phyloP scores from a whole-genome alignment of 345 rosid species.

The Atalantia buxifolia region DNA sequence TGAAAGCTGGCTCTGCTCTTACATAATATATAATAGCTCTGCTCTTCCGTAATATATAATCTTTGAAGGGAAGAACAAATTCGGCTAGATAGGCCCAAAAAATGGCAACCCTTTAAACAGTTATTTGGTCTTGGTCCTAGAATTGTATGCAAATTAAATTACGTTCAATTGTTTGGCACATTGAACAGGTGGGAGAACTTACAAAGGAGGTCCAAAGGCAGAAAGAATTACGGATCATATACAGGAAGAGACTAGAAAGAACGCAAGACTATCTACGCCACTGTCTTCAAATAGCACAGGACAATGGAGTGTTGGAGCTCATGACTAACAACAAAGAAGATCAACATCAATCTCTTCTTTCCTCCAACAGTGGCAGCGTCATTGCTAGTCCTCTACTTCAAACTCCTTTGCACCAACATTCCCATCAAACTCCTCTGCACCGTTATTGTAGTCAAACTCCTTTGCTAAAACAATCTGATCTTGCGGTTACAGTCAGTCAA shows the following conservation, averaged over 20 bases:
- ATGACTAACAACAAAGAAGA: constrained; percentile 25
- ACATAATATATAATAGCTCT: no score
- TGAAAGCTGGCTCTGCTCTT: no score
- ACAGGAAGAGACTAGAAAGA: constrained; percentile 47
- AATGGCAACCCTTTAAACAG: not conserved
- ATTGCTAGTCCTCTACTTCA: constrained; percentile 12
- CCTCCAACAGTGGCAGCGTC: not conserved
- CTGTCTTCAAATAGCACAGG: constrained; percentile 63
- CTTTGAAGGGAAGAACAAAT: no score
- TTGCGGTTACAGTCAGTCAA: constrained; percentile 24
- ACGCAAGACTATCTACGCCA: constrained; percentile 48
- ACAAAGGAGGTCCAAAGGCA: constrained; percentile 40
- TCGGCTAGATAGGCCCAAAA: not conserved
- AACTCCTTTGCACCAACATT: constrained; percentile 5
- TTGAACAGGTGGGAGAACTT: constrained; percentile 34
- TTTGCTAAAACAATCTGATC: constrained; percentile 13
- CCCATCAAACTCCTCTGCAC: not conserved
- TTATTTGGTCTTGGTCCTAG: no score
- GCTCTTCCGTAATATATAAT: no score
- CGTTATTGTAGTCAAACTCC: not conserved
- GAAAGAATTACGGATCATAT: constrained; percentile 35
- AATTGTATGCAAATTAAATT: not conserved
- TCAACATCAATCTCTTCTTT: constrained; percentile 16
- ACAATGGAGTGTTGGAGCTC: constrained; percentile 45
- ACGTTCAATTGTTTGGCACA: not conserved